These are phyloP conservation scores for Lasiodiplodia citricola DNA, from an alignment of 2,329 filamentous ascomycete species.

Conservation along the genomic window DNA sequence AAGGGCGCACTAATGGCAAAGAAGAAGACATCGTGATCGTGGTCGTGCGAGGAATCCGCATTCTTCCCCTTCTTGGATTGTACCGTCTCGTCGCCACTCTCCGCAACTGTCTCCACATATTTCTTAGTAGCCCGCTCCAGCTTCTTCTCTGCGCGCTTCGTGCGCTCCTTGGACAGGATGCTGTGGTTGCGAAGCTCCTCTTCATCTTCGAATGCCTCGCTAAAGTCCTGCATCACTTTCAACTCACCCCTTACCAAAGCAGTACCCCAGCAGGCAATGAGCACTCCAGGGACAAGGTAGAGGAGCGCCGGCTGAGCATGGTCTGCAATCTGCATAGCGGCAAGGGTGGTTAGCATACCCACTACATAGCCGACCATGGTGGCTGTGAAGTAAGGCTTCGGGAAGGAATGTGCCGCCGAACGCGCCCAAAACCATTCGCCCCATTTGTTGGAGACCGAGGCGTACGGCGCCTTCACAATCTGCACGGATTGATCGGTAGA, in stretches of 20 bases:
- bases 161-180: conserved; percentile 22
- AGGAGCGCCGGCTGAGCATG: conserved; percentile 89
- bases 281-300: conserved; percentile 87
- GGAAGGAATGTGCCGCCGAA: conserved; percentile 59
- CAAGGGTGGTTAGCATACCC: conserved; percentile 78
- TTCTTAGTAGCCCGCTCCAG: conserved; percentile 28
- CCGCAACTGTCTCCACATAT: conserved; percentile 16
- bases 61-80: background rate
- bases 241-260: conserved; percentile 74
- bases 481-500: background rate
- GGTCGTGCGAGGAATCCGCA: background rate
- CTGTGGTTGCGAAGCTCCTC: conserved; percentile 31
- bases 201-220: conserved; percentile 64
- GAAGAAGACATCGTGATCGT: conserved; percentile 18
- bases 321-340: conserved; percentile 76
- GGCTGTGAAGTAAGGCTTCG: conserved; percentile 85
- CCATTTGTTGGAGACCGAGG: conserved; percentile 71
- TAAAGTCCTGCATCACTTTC: conserved; percentile 78
- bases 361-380: conserved; percentile 76
- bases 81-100: conserved; percentile 1
- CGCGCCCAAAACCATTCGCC: conserved; percentile 82
- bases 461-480: conserved; percentile 48
- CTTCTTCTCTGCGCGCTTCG: conserved; percentile 28
- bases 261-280: conserved; percentile 76
- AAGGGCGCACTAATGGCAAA: conserved; percentile 24